These are phyloP conservation scores for Strigomonas culicis DNA, from an alignment of 208 protist species.

Conservation along the genomic window DNA sequence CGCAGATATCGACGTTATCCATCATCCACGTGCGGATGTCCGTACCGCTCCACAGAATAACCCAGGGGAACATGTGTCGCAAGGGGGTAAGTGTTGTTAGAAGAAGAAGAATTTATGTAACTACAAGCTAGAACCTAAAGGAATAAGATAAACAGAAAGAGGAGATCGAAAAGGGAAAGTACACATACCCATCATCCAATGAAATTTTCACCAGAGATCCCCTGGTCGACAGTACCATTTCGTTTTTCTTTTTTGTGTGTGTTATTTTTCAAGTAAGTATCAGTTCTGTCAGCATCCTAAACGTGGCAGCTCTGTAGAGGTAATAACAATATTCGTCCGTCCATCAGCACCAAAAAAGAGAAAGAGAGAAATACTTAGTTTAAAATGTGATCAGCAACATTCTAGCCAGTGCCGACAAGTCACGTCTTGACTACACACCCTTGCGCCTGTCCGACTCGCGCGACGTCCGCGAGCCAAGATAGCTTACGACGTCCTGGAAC, in stretches of 20 bases:
- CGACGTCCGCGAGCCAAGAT: constrained; percentile 54
- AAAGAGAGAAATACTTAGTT: constrained; percentile 2
- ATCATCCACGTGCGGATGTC: constrained; percentile 5
- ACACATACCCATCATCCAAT: neutral
- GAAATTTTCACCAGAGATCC: neutral
- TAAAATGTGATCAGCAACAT: neutral
- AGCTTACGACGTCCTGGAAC: constrained; percentile 67
- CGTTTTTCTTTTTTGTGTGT: neutral
- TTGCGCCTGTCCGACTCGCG: constrained; percentile 49
- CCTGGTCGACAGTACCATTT: neutral
- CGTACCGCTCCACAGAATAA: neutral
- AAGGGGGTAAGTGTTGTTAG: too few species aligned
- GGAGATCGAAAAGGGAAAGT: neutral
- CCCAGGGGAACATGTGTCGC: neutral
- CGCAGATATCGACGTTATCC: constrained; percentile 3
- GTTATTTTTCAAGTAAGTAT: neutral
- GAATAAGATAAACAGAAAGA: neutral
- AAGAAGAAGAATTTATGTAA: too few species aligned
- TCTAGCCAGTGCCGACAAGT: too few species aligned
- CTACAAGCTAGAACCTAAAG: too few species aligned
- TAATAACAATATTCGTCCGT: too few species aligned
- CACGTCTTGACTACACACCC: constrained; percentile 22
- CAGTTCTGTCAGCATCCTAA: neutral
- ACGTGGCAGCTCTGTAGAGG: neutral
- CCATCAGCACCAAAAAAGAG: too few species aligned